phyloP scores from a whole-genome alignment of 257 asterid species.

The Asclepias syriaca region DNA sequence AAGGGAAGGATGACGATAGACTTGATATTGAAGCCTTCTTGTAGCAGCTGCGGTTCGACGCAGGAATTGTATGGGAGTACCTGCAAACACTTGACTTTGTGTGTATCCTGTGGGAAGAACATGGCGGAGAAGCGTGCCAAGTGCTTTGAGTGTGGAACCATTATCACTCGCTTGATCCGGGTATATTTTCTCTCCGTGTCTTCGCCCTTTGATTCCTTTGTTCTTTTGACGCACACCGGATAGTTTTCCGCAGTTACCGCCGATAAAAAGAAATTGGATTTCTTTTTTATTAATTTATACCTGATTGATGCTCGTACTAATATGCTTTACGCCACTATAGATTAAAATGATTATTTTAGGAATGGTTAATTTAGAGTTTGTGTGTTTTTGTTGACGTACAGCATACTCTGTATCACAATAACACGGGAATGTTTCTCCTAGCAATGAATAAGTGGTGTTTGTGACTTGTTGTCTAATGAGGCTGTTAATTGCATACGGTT shows the following conservation, averaged over 20 bases:
- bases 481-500: not conserved
- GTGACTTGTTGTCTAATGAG: not conserved
- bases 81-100: constrained; percentile 90
- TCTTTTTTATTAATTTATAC: not conserved
- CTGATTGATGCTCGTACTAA: not conserved
- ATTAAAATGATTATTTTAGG: not conserved
- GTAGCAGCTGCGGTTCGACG: constrained; percentile 77
- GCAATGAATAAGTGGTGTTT: not conserved
- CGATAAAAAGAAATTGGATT: not conserved
- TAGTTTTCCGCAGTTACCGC: not conserved
- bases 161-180: constrained; percentile 69
- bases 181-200: constrained; percentile 28
- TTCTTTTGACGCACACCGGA: not conserved
- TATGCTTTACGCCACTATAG: not conserved
- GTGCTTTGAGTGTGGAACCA: constrained; percentile 82
- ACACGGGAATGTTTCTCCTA: not conserved
- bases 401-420: not conserved
- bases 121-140: constrained; percentile 68
- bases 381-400: not conserved
- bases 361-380: not conserved
- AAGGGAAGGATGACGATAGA: constrained; percentile 46
- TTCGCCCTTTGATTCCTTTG: not conserved
- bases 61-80: constrained; percentile 78
- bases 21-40: constrained; percentile 77
- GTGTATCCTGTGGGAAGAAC: constrained; percentile 69